These are phyloP conservation scores for Yamadazyma sp. DNA, from an alignment of 1,139 yeast genomes.

Conservation along the genomic window DNA sequence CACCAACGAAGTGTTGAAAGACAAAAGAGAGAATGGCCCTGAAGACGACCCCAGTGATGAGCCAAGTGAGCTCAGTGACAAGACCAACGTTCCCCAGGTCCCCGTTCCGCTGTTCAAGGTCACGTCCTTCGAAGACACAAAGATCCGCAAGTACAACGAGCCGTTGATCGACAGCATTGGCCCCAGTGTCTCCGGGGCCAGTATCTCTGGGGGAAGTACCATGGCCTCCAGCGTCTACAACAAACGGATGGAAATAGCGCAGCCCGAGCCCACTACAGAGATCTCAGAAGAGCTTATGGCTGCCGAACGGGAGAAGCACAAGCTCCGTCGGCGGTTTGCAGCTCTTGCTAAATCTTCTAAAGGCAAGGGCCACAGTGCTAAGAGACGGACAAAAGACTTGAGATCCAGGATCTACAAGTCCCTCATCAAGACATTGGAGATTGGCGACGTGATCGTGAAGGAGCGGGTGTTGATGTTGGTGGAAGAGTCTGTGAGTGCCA, in stretches of 20 bases:
- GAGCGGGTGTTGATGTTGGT: slow-evolving; percentile 64
- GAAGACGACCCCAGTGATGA: too few species aligned
- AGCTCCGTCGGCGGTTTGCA: slow-evolving; percentile 23
- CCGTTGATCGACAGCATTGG: too few species aligned
- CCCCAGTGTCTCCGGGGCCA: too few species aligned
- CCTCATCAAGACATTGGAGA: slow-evolving; percentile 29
- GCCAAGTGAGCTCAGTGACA: too few species aligned
- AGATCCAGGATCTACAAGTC: slow-evolving; percentile 21
- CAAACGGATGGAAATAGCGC: slow-evolving; percentile 7
- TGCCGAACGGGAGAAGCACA: slow-evolving; percentile 23
- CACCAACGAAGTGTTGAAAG: not conserved
- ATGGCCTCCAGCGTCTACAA: not conserved
- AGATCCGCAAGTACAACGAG: too few species aligned
- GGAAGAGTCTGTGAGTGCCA: slow-evolving; percentile 19
- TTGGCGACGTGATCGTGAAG: slow-evolving; percentile 64
- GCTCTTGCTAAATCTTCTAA: slow-evolving; percentile 25
- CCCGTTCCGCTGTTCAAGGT: too few species aligned
- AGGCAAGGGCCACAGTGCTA: slow-evolving; percentile 17
- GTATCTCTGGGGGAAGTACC: too few species aligned
- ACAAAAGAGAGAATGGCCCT: not conserved
- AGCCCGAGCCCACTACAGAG: slow-evolving; percentile 16
- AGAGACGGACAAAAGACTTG: slow-evolving; percentile 18
- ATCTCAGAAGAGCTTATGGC: slow-evolving; percentile 9
- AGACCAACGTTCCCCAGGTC: too few species aligned
- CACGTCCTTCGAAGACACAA: too few species aligned